Base-by-base conservation (phyloP, 805 yeast species). In the Kuraishia molischiana region DNA sequence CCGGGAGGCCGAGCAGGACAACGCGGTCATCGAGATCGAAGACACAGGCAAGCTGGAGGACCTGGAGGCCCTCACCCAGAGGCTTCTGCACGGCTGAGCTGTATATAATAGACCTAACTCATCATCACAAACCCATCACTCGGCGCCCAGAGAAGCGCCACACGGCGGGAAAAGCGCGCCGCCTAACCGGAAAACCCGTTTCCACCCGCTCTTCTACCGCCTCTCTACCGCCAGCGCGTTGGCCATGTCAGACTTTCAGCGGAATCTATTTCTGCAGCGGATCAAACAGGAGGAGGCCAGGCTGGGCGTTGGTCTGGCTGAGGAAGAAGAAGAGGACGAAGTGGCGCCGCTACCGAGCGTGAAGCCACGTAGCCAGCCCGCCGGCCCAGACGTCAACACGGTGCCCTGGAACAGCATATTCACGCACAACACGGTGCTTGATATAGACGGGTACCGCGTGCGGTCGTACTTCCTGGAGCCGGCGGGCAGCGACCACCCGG, bases 21-120 rank as follows among this genome's bases (percentile, higher is more conserved):
- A 47, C 9, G 58, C 53, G 31, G 62, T 82, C 34, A 64, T 84
- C 42, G 95, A 89, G 61, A 67, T 85, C 34, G 94, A 85, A 48
- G 85, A 79, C 50, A 97, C 97, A 13, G 83, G 85, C 51, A 83
- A 95, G 14, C 66, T 92, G 56, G 96, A 86, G 58, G 98, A 92
- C 53, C 71, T 92, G 59, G 98, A 92, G 66, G 87, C 94, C 36
- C 72, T 85, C 63, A 79, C 95, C 2, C 71, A 67, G 33, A 62
- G 64, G 46, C 66, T 74, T 52, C 54, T 72, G 24, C 47, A 45
- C 24, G 53, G 43, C 17, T 48, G 38, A 36, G 11, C 5, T n/a
- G n/a, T n/a, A n/a, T n/a, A n/a, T n/a, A n/a, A n/a, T n/a, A n/a
- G n/a, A n/a, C n/a, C n/a, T n/a, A n/a, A n/a, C n/a, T n/a, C n/a